phyloP scores from a whole-genome alignment of 1,139 yeast species.

The Suzukiozyma palmioleophila region DNA sequence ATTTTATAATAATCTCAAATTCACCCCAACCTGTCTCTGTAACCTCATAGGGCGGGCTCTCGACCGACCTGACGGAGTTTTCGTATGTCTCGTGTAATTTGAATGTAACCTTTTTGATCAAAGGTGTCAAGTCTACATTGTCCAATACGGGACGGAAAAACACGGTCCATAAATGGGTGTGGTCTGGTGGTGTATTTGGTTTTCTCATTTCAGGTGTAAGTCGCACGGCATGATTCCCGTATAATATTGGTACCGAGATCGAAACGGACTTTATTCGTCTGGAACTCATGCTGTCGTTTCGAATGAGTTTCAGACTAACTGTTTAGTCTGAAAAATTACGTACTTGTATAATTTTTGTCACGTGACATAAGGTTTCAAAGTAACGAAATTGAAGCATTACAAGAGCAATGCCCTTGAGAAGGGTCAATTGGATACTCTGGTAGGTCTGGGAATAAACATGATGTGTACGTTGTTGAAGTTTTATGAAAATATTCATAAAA shows the following conservation, averaged over 20 bases:
- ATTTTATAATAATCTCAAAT: constrained; percentile 84
- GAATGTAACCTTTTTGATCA: constrained; percentile 87
- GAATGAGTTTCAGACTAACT: too few species aligned
- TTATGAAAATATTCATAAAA: too few species aligned
- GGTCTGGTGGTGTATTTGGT: constrained; percentile 76
- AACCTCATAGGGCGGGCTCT: constrained; percentile 87
- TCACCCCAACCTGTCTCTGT: constrained; percentile 99
- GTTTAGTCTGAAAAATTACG: too few species aligned
- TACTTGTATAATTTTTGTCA: too few species aligned
- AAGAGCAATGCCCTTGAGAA: too few species aligned
- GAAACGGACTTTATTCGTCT: constrained; percentile 62
- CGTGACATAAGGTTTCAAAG: too few species aligned
- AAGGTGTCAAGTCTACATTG: constrained; percentile 70
- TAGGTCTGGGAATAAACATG: too few species aligned
- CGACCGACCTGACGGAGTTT: constrained; percentile 77
- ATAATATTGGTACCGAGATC: constrained; percentile 77
- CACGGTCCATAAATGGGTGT: constrained; percentile 95
- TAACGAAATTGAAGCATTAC: too few species aligned
- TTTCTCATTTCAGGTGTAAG: constrained; percentile 59
- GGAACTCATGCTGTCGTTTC: constrained; percentile 9
- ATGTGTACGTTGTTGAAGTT: too few species aligned
- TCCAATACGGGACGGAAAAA: constrained; percentile 82
- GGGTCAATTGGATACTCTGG: too few species aligned
- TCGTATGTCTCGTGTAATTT: constrained; percentile 93
- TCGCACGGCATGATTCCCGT: constrained; percentile 83